These are phyloP conservation scores for Pouteria campechiana DNA, from an alignment of 179 eudicot genomes.

Conservation along the genomic window DNA sequence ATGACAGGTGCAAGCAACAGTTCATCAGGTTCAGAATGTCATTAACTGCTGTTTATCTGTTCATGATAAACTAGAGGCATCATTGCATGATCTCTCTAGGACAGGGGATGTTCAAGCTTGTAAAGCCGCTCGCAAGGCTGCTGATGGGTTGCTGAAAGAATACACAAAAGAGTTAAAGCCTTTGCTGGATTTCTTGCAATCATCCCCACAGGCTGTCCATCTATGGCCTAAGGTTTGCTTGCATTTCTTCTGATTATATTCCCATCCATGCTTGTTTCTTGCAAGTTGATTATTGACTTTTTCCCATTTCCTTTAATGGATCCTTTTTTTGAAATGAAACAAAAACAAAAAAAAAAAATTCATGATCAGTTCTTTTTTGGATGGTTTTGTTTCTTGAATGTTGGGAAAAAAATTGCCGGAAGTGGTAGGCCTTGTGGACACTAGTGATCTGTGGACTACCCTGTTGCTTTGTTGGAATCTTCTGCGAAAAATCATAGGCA, in stretches of 20 bases:
- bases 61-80: constrained; percentile 77
- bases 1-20: constrained; percentile 68
- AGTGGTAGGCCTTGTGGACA: too few relatives aligned
- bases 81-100: constrained; percentile 82
- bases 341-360: too few relatives aligned
- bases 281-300: background rate
- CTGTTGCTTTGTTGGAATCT: too few relatives aligned
- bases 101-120: constrained; percentile 84
- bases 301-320: background rate
- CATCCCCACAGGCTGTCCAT: constrained; percentile 67
- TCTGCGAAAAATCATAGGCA: too few relatives aligned
- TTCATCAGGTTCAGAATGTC: constrained; percentile 66
- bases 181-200: constrained; percentile 62
- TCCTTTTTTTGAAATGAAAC: background rate
- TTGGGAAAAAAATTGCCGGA: too few relatives aligned
- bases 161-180: constrained; percentile 80
- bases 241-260: background rate
- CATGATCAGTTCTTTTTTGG: too few relatives aligned
- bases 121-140: constrained; percentile 70
- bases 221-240: constrained; percentile 62
- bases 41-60: constrained; percentile 40
- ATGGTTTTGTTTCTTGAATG: too few relatives aligned
- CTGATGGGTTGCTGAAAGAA: constrained; percentile 69
- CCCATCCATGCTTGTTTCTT: background rate
- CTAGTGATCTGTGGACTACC: too few relatives aligned